phyloP scores from a whole-genome alignment of 1,139 yeast species.

The Debaryomyces subglobosus region DNA sequence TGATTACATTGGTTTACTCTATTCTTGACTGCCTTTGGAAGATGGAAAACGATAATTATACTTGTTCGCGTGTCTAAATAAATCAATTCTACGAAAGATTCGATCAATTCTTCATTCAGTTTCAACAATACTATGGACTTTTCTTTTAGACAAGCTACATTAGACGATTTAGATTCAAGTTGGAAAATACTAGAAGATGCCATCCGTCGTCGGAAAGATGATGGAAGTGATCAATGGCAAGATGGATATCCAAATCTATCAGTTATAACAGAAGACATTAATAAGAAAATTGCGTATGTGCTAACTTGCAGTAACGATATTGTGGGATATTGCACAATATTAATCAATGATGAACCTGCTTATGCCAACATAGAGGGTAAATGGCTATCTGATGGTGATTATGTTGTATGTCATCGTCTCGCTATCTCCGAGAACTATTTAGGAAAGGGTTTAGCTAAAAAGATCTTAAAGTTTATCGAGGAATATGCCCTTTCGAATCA shows the following conservation, averaged over 20 bases:
- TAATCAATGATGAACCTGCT: not conserved
- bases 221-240: constrained; percentile 1
- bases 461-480: not conserved
- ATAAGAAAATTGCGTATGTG: not conserved
- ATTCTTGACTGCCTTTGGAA: not conserved
- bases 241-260: constrained; percentile 1
- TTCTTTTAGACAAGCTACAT: not conserved
- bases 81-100: constrained; percentile 30
- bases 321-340: not conserved
- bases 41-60: not conserved
- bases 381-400: not conserved
- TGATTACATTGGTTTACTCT: no score
- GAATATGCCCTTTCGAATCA: not conserved
- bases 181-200: constrained; percentile 1
- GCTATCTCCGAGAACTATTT: not conserved
- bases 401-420: not conserved
- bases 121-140: not conserved
- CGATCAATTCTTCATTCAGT: not conserved
- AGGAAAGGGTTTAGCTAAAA: not conserved
- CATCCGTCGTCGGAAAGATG: not conserved
- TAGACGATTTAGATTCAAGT: not conserved
- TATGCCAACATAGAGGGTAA: not conserved
- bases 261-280: not conserved
- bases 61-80: not conserved
- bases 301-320: not conserved